phyloP scores from a whole-genome alignment of 257 asterid species.

The Hygrophila difformis region DNA sequence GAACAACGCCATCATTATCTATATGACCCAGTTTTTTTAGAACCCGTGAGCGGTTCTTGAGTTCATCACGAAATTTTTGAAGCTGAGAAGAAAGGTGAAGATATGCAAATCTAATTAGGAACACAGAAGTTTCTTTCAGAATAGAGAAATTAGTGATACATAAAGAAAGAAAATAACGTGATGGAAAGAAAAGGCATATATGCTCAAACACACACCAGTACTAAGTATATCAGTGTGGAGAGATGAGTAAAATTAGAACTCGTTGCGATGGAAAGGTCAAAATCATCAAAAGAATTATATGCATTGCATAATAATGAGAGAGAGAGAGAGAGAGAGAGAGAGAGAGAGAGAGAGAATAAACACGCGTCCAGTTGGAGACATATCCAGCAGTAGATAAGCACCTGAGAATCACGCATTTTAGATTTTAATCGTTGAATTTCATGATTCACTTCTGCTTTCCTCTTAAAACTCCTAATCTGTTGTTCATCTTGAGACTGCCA shows the following conservation, averaged over 20 bases:
- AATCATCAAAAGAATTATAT: background rate
- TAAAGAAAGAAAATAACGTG: constrained; percentile 5
- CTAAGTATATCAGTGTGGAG: no score
- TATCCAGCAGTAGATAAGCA: constrained; percentile 15
- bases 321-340: no score
- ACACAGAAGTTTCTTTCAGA: background rate
- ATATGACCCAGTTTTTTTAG: constrained; percentile 87
- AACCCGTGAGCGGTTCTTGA: constrained; percentile 88
- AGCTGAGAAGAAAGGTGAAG: constrained; percentile 41
- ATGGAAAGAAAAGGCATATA: background rate
- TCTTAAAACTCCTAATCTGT: constrained; percentile 72
- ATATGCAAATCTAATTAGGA: constrained; percentile 12
- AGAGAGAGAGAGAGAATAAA: no score
- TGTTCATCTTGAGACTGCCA: constrained; percentile 78
- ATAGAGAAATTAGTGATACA: background rate
- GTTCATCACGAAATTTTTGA: constrained; percentile 96
- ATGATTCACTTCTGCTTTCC: constrained; percentile 92
- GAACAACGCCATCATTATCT: constrained; percentile 83
- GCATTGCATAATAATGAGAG: no score
- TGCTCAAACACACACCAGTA: background rate
- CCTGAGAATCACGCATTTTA: constrained; percentile 98
- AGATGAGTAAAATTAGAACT: no score
- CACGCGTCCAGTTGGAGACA: constrained; percentile 2
- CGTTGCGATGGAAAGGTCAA: no score
- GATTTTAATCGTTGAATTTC: constrained; percentile 91